Conservation (phyloP, 257 asterid species). For the Petunia secreta region DNA sequence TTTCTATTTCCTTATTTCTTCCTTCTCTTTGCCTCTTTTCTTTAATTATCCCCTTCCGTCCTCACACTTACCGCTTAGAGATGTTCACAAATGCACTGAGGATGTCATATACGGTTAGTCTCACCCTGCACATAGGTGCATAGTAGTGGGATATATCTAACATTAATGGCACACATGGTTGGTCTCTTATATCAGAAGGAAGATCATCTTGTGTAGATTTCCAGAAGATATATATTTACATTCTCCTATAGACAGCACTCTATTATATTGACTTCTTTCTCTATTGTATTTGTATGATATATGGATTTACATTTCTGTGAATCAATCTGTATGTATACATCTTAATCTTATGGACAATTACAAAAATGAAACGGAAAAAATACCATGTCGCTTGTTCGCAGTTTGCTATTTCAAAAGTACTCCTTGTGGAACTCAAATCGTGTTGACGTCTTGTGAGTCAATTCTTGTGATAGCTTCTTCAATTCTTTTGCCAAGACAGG, state of each 20-base stretch:
- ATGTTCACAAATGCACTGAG: slow-evolving; percentile 6
- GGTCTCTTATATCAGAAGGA: not conserved
- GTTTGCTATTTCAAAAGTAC: slow-evolving; percentile 50
- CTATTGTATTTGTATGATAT: slow-evolving; percentile 39
- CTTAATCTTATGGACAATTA: slow-evolving; percentile 34
- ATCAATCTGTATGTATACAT: slow-evolving; percentile 29
- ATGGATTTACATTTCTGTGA: slow-evolving; percentile 39
- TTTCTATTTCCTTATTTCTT: not conserved
- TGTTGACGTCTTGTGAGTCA: slow-evolving; percentile 74
- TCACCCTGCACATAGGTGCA: slow-evolving; percentile 19
- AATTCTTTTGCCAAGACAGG: slow-evolving; percentile 81
- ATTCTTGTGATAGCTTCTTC: slow-evolving; percentile 66
- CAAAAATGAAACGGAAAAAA: slow-evolving; percentile 34
- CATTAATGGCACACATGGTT: not conserved
- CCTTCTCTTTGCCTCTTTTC: slow-evolving; percentile 2
- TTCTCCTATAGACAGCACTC: slow-evolving; percentile 23
- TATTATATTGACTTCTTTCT: slow-evolving; percentile 28
- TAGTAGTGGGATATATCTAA: slow-evolving; percentile 6
- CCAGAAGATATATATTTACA: not conserved
- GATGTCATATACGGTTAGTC: not conserved
- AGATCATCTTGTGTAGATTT: not conserved
- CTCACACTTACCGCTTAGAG: slow-evolving; percentile 8
- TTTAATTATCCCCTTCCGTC: not conserved
- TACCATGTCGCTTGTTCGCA: slow-evolving; percentile 22
- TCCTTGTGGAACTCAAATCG: slow-evolving; percentile 86